Evolutionary conservation across 2,329 filamentous ascomycete genomes (phyloP).

Genomic region (Fusarium oligoseptatum): DNA sequence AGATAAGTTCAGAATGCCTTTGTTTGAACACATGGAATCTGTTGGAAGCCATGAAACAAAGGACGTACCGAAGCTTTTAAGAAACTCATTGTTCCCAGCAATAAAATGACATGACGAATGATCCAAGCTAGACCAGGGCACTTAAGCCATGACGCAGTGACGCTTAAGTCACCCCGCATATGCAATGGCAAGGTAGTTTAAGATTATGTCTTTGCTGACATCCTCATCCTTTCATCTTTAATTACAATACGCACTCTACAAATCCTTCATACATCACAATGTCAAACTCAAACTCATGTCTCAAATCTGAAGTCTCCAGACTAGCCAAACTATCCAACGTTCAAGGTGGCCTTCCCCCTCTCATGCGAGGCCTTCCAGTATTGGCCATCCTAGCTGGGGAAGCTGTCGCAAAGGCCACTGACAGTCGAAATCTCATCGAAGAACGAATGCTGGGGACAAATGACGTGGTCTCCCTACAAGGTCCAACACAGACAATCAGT

Average conservation of each 20-base stretch:
- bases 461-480: slow-evolving; percentile 16
- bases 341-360: slow-evolving; percentile 32
- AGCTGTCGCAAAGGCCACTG: slow-evolving; percentile 29
- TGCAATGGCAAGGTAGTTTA: not conserved
- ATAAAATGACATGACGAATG: not conserved
- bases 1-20: not conserved
- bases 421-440: slow-evolving; percentile 27
- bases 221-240: not conserved
- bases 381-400: slow-evolving; percentile 35
- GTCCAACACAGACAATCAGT: accelerated
- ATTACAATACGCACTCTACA: not conserved
- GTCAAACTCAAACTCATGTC: not conserved
- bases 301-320: slow-evolving; percentile 32
- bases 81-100: no score
- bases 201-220: not conserved
- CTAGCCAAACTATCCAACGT: slow-evolving; percentile 37
- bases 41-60: not conserved
- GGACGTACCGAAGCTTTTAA: not conserved
- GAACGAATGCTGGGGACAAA: slow-evolving; percentile 30
- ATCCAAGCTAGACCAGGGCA: not conserved
- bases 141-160: not conserved
- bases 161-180: not conserved
- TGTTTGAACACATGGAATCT: not conserved
- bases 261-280: not conserved
- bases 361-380: slow-evolving; percentile 35